Conservation (phyloP, 2,329 filamentous ascomycete genomes). For the Venturia carpophila region DNA sequence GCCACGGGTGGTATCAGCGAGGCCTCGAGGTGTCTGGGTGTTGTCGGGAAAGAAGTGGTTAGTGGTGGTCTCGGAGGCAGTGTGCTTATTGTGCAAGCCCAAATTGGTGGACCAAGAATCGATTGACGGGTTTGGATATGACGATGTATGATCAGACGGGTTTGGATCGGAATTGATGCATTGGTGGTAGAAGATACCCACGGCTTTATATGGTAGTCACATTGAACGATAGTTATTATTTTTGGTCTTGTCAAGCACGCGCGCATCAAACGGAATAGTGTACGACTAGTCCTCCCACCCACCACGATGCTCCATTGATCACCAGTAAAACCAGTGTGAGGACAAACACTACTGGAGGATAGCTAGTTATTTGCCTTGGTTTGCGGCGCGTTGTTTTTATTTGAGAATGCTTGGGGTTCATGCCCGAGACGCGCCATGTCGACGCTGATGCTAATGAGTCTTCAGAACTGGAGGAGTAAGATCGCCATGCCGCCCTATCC, state of each 20-base stretch:
- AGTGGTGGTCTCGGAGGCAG: constrained; percentile 55
- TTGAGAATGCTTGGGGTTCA: too few species aligned
- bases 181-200: not conserved
- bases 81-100: constrained; percentile 62
- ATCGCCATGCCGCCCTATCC: not conserved
- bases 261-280: not conserved
- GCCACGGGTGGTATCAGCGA: constrained; percentile 29
- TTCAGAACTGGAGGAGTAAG: not conserved
- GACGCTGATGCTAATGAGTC: not conserved
- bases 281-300: not conserved
- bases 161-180: not conserved
- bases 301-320: too few species aligned
- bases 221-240: not conserved
- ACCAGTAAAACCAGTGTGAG: not conserved
- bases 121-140: not conserved
- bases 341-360: not conserved
- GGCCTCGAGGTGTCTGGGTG: constrained; percentile 46
- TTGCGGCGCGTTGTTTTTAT: not conserved
- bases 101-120: constrained; percentile 17
- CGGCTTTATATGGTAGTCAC: not conserved
- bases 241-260: not conserved
- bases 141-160: not conserved
- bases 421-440: not conserved
- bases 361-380: not conserved
- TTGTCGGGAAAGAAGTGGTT: constrained; percentile 53